These are phyloP conservation scores for Curvularia lunata DNA, from an alignment of 2,329 filamentous ascomycete species.

Conservation along the genomic window DNA sequence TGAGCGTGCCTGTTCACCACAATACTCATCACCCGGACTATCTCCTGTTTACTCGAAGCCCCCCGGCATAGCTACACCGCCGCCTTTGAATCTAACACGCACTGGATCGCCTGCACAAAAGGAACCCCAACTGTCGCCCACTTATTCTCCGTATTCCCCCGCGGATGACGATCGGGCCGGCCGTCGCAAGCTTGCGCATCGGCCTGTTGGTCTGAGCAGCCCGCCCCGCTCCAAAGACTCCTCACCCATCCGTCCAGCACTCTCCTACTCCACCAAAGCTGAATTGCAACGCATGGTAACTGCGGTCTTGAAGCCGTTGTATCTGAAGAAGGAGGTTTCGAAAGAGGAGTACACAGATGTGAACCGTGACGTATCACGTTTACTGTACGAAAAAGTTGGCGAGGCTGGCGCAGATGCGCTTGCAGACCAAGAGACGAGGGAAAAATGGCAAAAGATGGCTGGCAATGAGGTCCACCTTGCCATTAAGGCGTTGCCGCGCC, in stretches of 20 bases:
- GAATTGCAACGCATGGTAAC: conserved; percentile 90
- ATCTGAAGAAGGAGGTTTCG: conserved; percentile 77
- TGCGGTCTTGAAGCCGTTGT: conserved; percentile 79
- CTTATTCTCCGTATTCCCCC: conserved; percentile 71
- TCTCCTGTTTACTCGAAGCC: conserved; percentile 73
- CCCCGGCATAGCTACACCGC: conserved; percentile 73
- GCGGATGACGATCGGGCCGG: conserved; percentile 51
- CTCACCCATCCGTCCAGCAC: conserved; percentile 69
- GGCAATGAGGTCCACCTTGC: conserved; percentile 79
- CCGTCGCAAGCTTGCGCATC: conserved; percentile 37
- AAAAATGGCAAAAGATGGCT: conserved; percentile 77
- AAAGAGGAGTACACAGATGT: conserved; percentile 92
- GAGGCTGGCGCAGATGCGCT: conserved; percentile 59
- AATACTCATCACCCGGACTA: conserved; percentile 68
- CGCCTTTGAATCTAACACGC: conserved; percentile 62
- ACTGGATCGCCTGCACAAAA: conserved; percentile 64
- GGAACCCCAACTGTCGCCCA: conserved; percentile 67
- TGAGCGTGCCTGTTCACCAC: conserved; percentile 51
- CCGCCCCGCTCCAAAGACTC: conserved; percentile 63
- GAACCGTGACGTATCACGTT: conserved; percentile 86
- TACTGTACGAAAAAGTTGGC: conserved; percentile 75
- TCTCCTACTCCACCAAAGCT: conserved; percentile 84
- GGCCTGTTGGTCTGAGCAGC: conserved; percentile 46
- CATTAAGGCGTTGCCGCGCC: conserved; percentile 53
- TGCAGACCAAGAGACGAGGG: conserved; percentile 67